phyloP scores from a whole-genome alignment of 176 grass and related monocot genomes.

The Oryza meyeriana region DNA sequence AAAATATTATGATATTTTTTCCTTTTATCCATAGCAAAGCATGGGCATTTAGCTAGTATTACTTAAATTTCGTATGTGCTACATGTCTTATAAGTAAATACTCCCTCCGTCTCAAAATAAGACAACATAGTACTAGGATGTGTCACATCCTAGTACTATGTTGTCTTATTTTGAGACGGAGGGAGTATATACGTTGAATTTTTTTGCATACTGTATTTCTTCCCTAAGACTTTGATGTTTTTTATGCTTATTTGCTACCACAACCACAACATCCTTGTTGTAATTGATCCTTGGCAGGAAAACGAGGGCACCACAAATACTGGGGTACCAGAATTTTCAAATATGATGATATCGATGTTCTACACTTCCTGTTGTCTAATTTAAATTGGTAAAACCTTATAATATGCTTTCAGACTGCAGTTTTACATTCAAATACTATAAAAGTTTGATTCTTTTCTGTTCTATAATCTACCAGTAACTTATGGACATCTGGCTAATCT shows the following conservation, averaged over 20 bases:
- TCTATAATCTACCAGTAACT: slow-evolving; percentile 16
- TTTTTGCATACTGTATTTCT: slow-evolving; percentile 20
- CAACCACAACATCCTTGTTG: not conserved
- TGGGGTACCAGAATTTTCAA: slow-evolving; percentile 98
- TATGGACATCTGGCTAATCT: slow-evolving; percentile 34
- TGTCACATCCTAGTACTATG: no score
- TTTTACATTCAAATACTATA: not conserved
- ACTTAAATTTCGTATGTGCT: not conserved
- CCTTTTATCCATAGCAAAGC: no score
- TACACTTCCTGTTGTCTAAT: slow-evolving; percentile 95
- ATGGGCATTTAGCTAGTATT: no score
- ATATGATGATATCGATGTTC: slow-evolving; percentile 93
- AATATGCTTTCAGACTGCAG: slow-evolving; percentile 8
- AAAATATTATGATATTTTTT: no score
- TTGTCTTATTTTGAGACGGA: no score
- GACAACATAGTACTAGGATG: no score
- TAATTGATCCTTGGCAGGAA: slow-evolving; percentile 54
- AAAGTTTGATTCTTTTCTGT: not conserved
- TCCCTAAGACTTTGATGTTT: not conserved
- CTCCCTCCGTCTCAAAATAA: no score
- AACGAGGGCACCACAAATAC: slow-evolving; percentile 94
- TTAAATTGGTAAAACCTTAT: slow-evolving; percentile 80
- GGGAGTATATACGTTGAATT: slow-evolving; percentile 10
- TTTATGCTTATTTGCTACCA: slow-evolving; percentile 26
- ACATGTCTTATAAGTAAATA: not conserved